phyloP scores from a whole-genome alignment of 2,329 filamentous ascomycete genomes.

The Alternaria postmessia region DNA sequence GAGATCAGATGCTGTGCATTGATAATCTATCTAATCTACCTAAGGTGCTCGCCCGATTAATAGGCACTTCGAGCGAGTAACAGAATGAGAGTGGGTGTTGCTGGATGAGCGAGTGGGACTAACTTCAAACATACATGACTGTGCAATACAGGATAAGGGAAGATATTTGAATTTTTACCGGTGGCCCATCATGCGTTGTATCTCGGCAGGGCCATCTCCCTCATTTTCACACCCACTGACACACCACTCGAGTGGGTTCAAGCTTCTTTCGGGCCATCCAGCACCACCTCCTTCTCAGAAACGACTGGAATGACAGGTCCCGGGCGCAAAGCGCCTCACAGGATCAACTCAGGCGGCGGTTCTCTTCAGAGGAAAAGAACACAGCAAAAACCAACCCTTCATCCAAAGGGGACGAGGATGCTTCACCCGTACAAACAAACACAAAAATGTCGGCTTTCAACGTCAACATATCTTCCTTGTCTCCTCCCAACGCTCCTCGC shows the following conservation, averaged over 20 bases:
- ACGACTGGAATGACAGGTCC: slow-evolving; percentile 27
- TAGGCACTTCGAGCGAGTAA: slow-evolving; percentile 15
- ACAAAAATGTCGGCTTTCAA: slow-evolving; percentile 50
- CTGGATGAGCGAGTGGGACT: slow-evolving; percentile 24
- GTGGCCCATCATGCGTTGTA: slow-evolving; percentile 24
- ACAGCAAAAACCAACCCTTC: slow-evolving; percentile 51
- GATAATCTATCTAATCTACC: slow-evolving; percentile 22
- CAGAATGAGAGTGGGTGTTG: slow-evolving; percentile 23
- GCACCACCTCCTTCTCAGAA: slow-evolving; percentile 22
- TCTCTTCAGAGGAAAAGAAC: slow-evolving; percentile 25
- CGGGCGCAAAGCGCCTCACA: slow-evolving; percentile 43
- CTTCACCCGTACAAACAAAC: slow-evolving; percentile 46
- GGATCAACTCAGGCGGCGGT: slow-evolving; percentile 45
- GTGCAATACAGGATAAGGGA: slow-evolving; percentile 22
- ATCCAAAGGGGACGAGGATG: slow-evolving; percentile 51
- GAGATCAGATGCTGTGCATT: slow-evolving; percentile 15
- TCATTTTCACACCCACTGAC: slow-evolving; percentile 26
- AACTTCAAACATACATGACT: slow-evolving; percentile 10
- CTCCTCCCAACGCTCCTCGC: slow-evolving; percentile 23
- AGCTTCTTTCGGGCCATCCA: slow-evolving; percentile 13
- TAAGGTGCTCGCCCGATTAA: slow-evolving; percentile 22
- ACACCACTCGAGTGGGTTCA: slow-evolving; percentile 19
- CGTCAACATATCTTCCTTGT: slow-evolving; percentile 26
- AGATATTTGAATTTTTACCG: slow-evolving; percentile 35
- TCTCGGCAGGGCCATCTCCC: slow-evolving; percentile 25